Base-by-base conservation (phyloP, 2,329 filamentous ascomycete genomes). In the Fusarium pseudoanthophilum region DNA sequence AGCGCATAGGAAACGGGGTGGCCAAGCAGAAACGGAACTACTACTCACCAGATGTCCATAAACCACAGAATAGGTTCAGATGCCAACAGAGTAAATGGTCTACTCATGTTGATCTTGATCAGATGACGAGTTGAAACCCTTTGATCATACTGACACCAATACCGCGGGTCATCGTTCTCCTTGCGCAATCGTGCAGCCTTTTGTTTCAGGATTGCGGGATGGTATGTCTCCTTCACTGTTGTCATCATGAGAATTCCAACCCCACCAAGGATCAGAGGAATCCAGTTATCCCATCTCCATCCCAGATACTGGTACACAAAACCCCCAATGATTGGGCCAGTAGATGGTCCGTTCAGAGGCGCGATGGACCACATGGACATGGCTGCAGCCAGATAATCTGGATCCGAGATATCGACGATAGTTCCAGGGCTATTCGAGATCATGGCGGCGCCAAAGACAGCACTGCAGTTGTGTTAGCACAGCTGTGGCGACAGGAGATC, bases 281-380 rank as follows among this genome's bases (percentile, higher is more conserved):
- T 86, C 92, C 93, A 97, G 78, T 93, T 93, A 42, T 92, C 92
- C 94, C 94, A 97, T 36, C 95, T 85, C 95, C 95, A 98, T 16
- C 94, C 94, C 5, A 96, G 84, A 71, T 92, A 90, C 80, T 95
- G 87, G 73, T 78, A 84, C 24, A 83, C 78, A 75, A 97, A 97
- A 0, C 95, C 95, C 28, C 95, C 95, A 39, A 97, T 91, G 2
- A 79, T 64, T 28, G 73, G 72, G 2, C 81, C 79, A 56, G 80
- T 77, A 71, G 77, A 76, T 30, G 87, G 92, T 21, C 92, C 95
- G 78, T 97, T 97, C 80, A 97, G 88, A 0, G 95, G 95, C 0
- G 94, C 95, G 60, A 97, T 90, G 69, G 88, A 90, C 91, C 94
- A 97, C 39, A 97, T 86, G 9, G 91, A 93, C 82, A 97, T 94